Evolutionary conservation across 2,329 filamentous ascomycete species (phyloP).

Genomic region (Sordariomycetes sp.): DNA sequence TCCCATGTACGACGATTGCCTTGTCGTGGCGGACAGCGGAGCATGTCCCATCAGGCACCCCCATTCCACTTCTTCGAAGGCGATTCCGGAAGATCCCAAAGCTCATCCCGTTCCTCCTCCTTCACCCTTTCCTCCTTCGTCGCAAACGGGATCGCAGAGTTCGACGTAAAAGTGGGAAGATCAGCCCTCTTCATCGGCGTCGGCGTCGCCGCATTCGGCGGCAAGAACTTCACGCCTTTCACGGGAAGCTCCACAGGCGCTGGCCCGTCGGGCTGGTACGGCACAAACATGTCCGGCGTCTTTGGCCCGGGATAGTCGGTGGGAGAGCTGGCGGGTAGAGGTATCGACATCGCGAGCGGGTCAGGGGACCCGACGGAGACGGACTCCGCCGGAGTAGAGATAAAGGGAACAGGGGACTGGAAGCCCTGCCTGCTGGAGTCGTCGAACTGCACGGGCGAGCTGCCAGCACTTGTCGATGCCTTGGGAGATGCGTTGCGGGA

Average conservation of each 20-base stretch:
- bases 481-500: neutral
- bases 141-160: slow-evolving; percentile 34
- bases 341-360: slow-evolving; percentile 9
- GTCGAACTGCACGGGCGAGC: neutral
- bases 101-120: slow-evolving; percentile 6
- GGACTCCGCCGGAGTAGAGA: slow-evolving; percentile 5
- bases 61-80: slow-evolving; percentile 9
- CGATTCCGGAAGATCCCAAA: slow-evolving; percentile 21
- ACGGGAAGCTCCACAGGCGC: slow-evolving; percentile 20
- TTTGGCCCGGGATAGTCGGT: neutral
- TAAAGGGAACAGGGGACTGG: neutral
- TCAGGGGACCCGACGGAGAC: slow-evolving; percentile 9
- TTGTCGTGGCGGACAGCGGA: too few relatives aligned
- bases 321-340: slow-evolving; percentile 15
- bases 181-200: slow-evolving; percentile 22
- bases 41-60: neutral
- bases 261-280: slow-evolving; percentile 42
- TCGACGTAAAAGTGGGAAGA: slow-evolving; percentile 24
- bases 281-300: slow-evolving; percentile 30
- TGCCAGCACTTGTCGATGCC: neutral
- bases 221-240: slow-evolving; percentile 35
- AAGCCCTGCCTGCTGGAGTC: neutral
- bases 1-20: too few relatives aligned
- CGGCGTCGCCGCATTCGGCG: slow-evolving; percentile 27
- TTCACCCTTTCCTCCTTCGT: slow-evolving; percentile 5